phyloP scores from a whole-genome alignment of 257 asterid genomes.

The Ehretia macrophylla region DNA sequence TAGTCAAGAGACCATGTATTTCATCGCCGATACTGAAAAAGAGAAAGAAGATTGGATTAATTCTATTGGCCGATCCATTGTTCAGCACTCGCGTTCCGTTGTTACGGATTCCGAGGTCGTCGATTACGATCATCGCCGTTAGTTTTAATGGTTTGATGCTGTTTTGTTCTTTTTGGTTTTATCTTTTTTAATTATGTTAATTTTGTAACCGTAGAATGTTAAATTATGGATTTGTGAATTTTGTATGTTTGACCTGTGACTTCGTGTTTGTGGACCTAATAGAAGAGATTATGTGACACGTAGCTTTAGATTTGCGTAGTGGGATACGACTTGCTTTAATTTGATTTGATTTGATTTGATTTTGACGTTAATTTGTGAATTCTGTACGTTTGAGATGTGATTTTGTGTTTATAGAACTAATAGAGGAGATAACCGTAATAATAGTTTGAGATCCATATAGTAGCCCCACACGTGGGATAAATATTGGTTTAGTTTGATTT shows the following conservation, averaged over 20 bases:
- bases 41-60: constrained; percentile 97
- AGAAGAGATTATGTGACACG: not conserved
- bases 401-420: not conserved
- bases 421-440: not conserved
- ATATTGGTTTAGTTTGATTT: too few species aligned
- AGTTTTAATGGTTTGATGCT: not conserved
- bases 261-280: not conserved
- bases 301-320: too few species aligned
- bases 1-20: constrained; percentile 74
- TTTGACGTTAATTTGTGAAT: too few species aligned
- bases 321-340: too few species aligned
- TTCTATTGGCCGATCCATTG: constrained; percentile 77
- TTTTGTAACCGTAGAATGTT: not conserved
- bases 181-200: constrained; percentile 1
- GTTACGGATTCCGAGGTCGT: constrained; percentile 77
- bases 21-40: constrained; percentile 80
- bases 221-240: not conserved
- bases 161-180: not conserved
- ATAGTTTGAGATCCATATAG: too few species aligned
- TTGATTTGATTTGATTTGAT: too few species aligned
- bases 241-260: not conserved
- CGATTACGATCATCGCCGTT: constrained; percentile 63
- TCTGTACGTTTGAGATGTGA: too few species aligned
- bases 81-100: constrained; percentile 83
- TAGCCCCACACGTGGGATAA: not conserved